A percentile compares a stretch with the other conserved stretches of the same genome.
These are phyloP conservation scores for Podaxis sp. DNA, from an alignment of 768 basidiomycete species.

Conservation along the genomic window DNA sequence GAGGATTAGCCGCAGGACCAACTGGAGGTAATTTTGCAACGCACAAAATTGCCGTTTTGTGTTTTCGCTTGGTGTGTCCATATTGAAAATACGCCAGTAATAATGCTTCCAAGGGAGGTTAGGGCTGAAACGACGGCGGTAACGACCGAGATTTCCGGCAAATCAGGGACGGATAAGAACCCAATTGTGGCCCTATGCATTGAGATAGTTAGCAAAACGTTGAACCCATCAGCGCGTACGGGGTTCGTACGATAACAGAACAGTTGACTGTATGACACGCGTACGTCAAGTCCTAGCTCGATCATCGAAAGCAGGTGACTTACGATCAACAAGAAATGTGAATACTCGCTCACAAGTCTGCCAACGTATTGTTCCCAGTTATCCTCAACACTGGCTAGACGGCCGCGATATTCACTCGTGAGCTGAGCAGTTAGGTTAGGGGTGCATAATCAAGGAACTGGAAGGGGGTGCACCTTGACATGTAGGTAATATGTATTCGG, in stretches of 20 bases:
- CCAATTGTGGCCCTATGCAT: conserved; percentile 45
- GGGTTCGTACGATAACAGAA: conserved; percentile 46
- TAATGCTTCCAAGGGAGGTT: conserved; percentile 52
- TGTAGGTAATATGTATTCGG: conserved; percentile 50
- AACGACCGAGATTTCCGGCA: conserved; percentile 33
- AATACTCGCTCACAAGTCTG: conserved; percentile 52
- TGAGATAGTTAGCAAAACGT: background rate
- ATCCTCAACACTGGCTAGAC: conserved; percentile 43
- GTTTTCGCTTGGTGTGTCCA: conserved; percentile 54
- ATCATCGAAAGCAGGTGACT: conserved; percentile 19
- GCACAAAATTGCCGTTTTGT: conserved; percentile 40
- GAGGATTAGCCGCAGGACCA: background rate
- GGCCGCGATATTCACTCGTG: conserved; percentile 48
- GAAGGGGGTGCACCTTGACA: conserved; percentile 30
- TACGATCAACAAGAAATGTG: conserved; percentile 55
- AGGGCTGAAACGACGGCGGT: conserved; percentile 46
- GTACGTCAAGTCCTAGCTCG: background rate
- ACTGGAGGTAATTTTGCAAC: conserved; percentile 11
- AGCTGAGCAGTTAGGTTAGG: conserved; percentile 17
- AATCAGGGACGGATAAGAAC: conserved; percentile 42
- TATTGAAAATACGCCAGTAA: conserved; percentile 53
- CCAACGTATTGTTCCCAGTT: conserved; percentile 51
- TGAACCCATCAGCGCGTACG: background rate
- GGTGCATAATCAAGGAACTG: background rate
- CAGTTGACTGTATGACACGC: conserved; percentile 39